Percentiles rank a stretch among this genome's conserved stretches.
phyloP scores from a whole-genome alignment of 768 basidiomycete genomes.

The Leucosporidium creatinivorum region DNA sequence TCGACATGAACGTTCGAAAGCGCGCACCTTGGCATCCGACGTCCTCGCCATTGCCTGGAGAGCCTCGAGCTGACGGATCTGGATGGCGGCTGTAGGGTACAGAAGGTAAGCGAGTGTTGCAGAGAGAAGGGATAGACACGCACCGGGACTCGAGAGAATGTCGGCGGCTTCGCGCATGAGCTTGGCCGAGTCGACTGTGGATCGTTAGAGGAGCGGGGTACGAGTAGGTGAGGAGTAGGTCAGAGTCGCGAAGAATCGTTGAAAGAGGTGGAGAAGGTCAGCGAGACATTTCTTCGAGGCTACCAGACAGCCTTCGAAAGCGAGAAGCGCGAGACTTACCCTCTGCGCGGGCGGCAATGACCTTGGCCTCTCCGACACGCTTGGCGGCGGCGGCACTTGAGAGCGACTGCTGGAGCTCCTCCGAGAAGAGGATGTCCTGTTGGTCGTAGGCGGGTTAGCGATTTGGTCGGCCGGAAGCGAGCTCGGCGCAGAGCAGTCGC shows the following conservation, averaged over 20 bases:
- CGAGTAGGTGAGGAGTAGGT: too few species aligned
- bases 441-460: neutral
- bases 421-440: slow-evolving; percentile 76
- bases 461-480: neutral
- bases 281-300: too few species aligned
- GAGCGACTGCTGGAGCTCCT: slow-evolving; percentile 81
- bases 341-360: slow-evolving; percentile 79
- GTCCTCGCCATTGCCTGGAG: slow-evolving; percentile 89
- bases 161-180: slow-evolving; percentile 97
- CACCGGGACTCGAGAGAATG: slow-evolving; percentile 49
- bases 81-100: slow-evolving; percentile 80
- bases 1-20: too few species aligned
- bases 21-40: slow-evolving; percentile 77
- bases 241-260: too few species aligned
- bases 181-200: slow-evolving; percentile 78
- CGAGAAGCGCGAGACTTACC: neutral
- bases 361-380: slow-evolving; percentile 91
- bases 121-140: slow-evolving; percentile 5
- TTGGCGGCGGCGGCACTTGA: slow-evolving; percentile 96
- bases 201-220: too few species aligned
- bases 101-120: slow-evolving; percentile 11
- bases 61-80: slow-evolving; percentile 92
- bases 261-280: too few species aligned
- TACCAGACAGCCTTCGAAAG: neutral
- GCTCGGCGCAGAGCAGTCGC: too few species aligned